These are phyloP conservation scores for Fusarium floridanum DNA, from an alignment of 2,329 filamentous ascomycete species.

Conservation along the genomic window DNA sequence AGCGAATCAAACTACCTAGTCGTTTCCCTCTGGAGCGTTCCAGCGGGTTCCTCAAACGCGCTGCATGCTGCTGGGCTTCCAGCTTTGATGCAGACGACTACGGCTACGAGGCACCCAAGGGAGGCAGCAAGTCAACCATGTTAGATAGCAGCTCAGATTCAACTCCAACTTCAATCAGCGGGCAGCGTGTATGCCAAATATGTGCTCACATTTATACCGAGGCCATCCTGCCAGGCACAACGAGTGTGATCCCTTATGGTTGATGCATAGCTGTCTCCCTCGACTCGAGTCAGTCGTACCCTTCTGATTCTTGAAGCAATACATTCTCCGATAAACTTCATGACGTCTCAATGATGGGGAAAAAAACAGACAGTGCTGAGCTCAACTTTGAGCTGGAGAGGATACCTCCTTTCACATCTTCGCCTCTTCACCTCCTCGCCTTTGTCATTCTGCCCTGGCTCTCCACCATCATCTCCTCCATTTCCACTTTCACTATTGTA, in stretches of 20 bases:
- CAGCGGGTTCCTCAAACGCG: no score
- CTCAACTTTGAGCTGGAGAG: neutral
- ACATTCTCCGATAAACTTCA: neutral
- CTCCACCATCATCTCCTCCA: neutral
- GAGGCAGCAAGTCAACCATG: no score
- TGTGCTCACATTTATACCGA: neutral
- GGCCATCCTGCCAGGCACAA: neutral
- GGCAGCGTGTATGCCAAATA: neutral
- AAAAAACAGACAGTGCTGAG: neutral
- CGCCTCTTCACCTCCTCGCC: neutral
- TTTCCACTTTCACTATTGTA: neutral
- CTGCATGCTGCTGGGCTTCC: no score
- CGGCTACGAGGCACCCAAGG: no score
- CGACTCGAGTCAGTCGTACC: neutral
- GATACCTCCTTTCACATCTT: neutral
- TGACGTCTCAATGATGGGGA: neutral
- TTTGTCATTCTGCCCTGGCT: neutral
- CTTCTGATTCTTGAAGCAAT: neutral
- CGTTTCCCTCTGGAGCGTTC: no score
- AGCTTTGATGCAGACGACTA: no score
- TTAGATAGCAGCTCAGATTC: no score
- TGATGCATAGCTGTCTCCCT: neutral
- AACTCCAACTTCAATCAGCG: no score
- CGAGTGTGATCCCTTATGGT: neutral
- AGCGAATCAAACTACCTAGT: no score